Evolutionary conservation across 176 grass and related monocot species (phyloP), one percentile per base, ranked within the genome.

Genomic region (Echinochloa phyllopogon): DNA sequence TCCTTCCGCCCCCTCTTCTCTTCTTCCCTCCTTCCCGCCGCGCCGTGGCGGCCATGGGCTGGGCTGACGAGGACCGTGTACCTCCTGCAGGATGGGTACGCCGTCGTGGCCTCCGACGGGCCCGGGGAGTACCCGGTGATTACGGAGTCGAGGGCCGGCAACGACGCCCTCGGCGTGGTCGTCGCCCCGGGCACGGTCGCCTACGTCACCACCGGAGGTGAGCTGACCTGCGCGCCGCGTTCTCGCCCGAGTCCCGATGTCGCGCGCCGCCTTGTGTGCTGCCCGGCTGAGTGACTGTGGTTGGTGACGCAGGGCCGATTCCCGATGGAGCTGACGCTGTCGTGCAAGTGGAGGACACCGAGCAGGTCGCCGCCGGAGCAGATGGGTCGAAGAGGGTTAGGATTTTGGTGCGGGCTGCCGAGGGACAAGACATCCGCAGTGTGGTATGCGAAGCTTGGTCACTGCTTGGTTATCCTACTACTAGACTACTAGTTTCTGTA

Each of bases 151-250:
- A 88, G 93, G 94, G 93, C 96, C 15, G 96, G 96, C 69, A 80
- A 89, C 72, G 91, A 98, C 85, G 85, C 77, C 24, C 72, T 89
- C 41, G 86, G 82, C 55, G 61, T 92, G 68, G 69, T 80, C 36
- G 83, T 98, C 43, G 40, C 59, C 18, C 74, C 89, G 1, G 91
- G 93, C 64, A 79, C 87, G 27, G 60, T 92, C 77, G 93, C 96
- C 16, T 95, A 98, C 80, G 93, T 98, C 58, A 98, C 93, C 7
- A 98, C 91, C 8, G 91, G 96, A 95, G 96, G 93, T 98, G 27
- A 38, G 77, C 4, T 37, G 44, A 12, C 56, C 14, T 73, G 10
- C 11, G 7, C 10, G 6, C 57, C 6, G 24, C 11, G 6, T 18
- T 57, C 10, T 40, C 79, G 57, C 51, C 13, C 21, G 21, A 6